Evolutionary conservation across 2,329 filamentous ascomycete species (phyloP).

Genomic region (Trichoderma simmonsii): DNA sequence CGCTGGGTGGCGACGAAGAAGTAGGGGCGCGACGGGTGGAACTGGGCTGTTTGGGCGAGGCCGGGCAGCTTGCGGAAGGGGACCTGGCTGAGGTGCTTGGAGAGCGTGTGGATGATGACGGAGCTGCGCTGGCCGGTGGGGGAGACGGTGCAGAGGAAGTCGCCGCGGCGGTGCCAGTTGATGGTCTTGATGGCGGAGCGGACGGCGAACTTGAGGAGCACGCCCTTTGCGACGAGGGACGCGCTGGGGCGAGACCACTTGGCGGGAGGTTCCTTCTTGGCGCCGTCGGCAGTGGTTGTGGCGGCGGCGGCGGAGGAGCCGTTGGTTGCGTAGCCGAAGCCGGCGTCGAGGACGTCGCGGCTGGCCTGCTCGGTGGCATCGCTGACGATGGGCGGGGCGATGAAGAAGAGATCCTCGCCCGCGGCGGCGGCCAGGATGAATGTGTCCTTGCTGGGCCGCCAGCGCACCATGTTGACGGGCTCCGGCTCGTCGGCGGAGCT

Average conservation of each 20-base stretch:
- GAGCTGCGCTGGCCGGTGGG: slow-evolving; percentile 74
- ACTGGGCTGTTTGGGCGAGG: slow-evolving; percentile 81
- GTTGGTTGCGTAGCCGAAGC: slow-evolving; percentile 88
- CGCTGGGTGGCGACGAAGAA: slow-evolving; percentile 97
- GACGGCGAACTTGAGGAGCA: slow-evolving; percentile 77
- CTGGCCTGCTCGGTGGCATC: slow-evolving; percentile 71
- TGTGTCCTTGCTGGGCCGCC: slow-evolving; percentile 80
- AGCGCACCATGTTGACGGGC: slow-evolving; percentile 80
- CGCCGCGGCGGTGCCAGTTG: slow-evolving; percentile 89
- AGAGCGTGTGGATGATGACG: slow-evolving; percentile 90
- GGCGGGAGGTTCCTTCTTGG: slow-evolving; percentile 70
- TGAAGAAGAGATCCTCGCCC: slow-evolving; percentile 81
- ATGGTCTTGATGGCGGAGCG: slow-evolving; percentile 80
- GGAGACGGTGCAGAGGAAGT: slow-evolving; percentile 91
- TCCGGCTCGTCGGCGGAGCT: slow-evolving; percentile 60
- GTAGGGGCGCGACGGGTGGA: slow-evolving; percentile 88
- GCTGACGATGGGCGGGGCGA: slow-evolving; percentile 71
- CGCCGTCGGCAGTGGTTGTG: slow-evolving; percentile 48
- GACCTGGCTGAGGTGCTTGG: slow-evolving; percentile 90
- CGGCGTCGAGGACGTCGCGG: slow-evolving; percentile 74
- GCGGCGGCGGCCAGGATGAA: slow-evolving; percentile 79
- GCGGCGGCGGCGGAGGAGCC: slow-evolving; percentile 43
- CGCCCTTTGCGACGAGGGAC: slow-evolving; percentile 71
- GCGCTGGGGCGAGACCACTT: slow-evolving; percentile 79
- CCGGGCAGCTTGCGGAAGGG: slow-evolving; percentile 80